These are phyloP conservation scores for Agapanthus africanus DNA, from an alignment of 106 monocot genomes.

Conservation along the genomic window DNA sequence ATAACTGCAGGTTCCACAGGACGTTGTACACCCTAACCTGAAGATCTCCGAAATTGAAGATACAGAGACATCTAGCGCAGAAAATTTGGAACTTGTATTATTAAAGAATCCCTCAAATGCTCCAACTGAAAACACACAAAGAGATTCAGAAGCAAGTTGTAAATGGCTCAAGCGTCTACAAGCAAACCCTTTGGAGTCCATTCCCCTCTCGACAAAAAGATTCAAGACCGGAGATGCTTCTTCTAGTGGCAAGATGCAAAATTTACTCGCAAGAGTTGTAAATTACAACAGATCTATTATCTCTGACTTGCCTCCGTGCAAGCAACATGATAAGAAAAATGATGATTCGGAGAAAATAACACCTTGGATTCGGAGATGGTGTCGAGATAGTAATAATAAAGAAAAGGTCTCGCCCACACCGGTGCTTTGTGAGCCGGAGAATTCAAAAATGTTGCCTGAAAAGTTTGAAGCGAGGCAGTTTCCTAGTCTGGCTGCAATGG, in stretches of 20 bases:
- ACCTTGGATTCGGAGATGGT: conserved; percentile 65
- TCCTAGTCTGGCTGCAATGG: conserved; percentile 72
- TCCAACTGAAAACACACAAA: not conserved
- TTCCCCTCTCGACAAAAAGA: conserved; percentile 19
- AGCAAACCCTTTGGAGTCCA: conserved; percentile 10
- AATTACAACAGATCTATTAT: conserved; percentile 28
- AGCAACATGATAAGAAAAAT: conserved; percentile 5
- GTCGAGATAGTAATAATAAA: conserved; percentile 11
- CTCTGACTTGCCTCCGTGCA: conserved; percentile 11
- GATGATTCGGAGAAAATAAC: conserved; percentile 16
- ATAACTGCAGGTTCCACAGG: conserved; percentile 15
- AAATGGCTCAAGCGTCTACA: conserved; percentile 61
- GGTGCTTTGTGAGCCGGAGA: conserved; percentile 9
- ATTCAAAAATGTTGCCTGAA: conserved; percentile 12
- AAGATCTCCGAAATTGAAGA: conserved; percentile 1
- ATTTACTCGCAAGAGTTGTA: conserved; percentile 13
- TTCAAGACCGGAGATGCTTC: conserved; percentile 20
- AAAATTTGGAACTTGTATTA: conserved; percentile 16
- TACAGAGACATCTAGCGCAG: conserved; percentile 18
- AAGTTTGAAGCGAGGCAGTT: conserved; percentile 30
- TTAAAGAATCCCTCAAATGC: conserved; percentile 1
- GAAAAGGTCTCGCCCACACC: not conserved
- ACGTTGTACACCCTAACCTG: not conserved
- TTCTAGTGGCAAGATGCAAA: not conserved
- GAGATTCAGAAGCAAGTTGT: conserved; percentile 15